Evolutionary conservation across 2,329 filamentous ascomycete genomes (phyloP), one percentile per base, ranked within the genome.

Genomic region (Zasmidium cellare): DNA sequence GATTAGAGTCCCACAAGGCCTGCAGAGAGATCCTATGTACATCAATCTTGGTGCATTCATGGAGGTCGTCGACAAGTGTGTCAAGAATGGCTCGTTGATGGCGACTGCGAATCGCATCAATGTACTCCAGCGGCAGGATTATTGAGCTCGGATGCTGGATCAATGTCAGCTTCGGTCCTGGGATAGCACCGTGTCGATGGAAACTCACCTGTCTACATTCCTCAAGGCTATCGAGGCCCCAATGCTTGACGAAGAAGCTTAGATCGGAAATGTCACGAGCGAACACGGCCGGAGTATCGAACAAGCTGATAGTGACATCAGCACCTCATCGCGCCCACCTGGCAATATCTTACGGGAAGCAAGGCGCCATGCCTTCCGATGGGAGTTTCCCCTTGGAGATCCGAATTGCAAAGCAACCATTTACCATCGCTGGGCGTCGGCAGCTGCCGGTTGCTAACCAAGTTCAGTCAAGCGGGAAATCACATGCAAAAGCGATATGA

Each of bases 321-420:
- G 23, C 24, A 28, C 11, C 9, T 23, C 11, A 16, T 28, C 7
- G 16, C 46, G 7, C 23, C 9, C 46, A 9, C 23, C 14, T 28
- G 6, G 24, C 7, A 7, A 7, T 49, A 7, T 28, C 23, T 31
- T 14, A 54, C 51, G 20, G 18, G 19, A 47, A 58, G 23, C 51
- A 51, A 19, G 52, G 56, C 31, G 55, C 44, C 31, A 58, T 58
- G n/a, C 56, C 56, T 7, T 24, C 44, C 11, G 46, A 25, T 19
- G 25, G 20, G 11, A 58, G 28, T 9, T 23, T 18, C 9, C 25
- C 22, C 1, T 31, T 31, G 1, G 56, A 28, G 3, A 54, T 18
- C 28, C 56, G 46, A 3, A 55, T 14, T n/a, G n/a, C 18, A 28
- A 50, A 58, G 35, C 44, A 18, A 16, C 56, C 56, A 38, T 54